These are phyloP conservation scores for Guadua angustifolia DNA, from an alignment of 176 grass and related monocot species.

Conservation along the genomic window DNA sequence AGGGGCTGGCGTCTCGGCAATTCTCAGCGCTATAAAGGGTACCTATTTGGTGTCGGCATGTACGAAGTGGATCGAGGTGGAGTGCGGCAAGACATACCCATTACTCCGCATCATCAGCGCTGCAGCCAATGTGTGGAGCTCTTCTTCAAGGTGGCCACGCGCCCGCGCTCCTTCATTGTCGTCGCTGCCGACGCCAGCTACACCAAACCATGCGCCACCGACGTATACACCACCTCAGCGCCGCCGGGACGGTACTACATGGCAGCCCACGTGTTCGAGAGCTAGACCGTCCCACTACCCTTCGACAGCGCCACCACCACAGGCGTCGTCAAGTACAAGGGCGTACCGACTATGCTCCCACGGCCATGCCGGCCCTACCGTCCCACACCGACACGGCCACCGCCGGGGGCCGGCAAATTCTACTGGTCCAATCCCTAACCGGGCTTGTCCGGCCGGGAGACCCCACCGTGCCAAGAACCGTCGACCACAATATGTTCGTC, in stretches of 20 bases:
- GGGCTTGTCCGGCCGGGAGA: background rate
- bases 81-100: constrained; percentile 41
- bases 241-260: constrained; percentile 70
- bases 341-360: constrained; percentile 2
- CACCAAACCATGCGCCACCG: constrained; percentile 57
- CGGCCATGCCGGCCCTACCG: constrained; percentile 52
- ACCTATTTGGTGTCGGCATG: constrained; percentile 9
- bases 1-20: too few species aligned
- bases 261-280: constrained; percentile 47
- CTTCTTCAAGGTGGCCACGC: constrained; percentile 79
- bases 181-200: constrained; percentile 73
- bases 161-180: constrained; percentile 74
- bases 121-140: constrained; percentile 59
- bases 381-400: constrained; percentile 49
- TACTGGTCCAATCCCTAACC: constrained; percentile 49
- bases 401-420: constrained; percentile 39
- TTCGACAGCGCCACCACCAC: constrained; percentile 40
- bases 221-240: constrained; percentile 42
- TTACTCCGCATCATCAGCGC: constrained; percentile 69
- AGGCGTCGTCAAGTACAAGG: constrained; percentile 55
- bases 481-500: constrained; percentile 46
- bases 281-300: constrained; percentile 25
- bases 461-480: constrained; percentile 44
- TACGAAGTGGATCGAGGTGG: constrained; percentile 53
- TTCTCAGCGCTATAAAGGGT: too few species aligned